phyloP scores from a whole-genome alignment of 305 asterid genomes.

The Solanum hybrid region DNA sequence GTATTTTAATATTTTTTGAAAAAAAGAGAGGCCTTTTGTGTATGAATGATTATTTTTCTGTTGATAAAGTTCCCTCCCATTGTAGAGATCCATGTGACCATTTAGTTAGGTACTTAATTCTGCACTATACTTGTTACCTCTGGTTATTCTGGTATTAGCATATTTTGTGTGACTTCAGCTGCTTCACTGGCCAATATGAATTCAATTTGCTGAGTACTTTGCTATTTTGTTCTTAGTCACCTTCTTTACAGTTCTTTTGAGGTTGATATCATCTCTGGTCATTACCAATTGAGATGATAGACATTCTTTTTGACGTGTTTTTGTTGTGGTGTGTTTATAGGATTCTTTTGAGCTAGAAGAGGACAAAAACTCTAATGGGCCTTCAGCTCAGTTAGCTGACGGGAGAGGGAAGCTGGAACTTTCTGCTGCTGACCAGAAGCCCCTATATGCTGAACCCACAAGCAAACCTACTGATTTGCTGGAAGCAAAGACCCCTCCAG shows the following conservation, averaged over 20 bases:
- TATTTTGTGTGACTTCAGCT: neutral
- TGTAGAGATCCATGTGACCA: neutral
- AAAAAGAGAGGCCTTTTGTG: neutral
- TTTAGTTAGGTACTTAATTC: neutral
- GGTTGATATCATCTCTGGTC: neutral
- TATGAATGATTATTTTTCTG: neutral
- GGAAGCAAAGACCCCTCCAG: slow-evolving; percentile 18
- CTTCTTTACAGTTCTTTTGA: neutral
- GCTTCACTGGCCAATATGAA: neutral
- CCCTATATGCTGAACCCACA: slow-evolving; percentile 18
- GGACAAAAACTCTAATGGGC: slow-evolving; percentile 28
- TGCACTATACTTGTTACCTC: neutral
- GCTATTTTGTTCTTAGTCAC: neutral
- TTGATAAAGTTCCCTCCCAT: neutral
- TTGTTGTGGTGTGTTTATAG: slow-evolving; percentile 17
- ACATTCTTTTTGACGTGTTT: neutral
- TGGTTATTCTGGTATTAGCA: neutral
- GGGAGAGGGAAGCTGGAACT: slow-evolving; percentile 15
- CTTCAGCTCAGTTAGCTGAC: slow-evolving; percentile 20
- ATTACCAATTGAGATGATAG: neutral
- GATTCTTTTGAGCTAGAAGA: slow-evolving; percentile 38
- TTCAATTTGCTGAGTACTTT: neutral
- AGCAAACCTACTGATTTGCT: slow-evolving; percentile 12
- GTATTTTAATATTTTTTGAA: neutral
- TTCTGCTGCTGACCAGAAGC: slow-evolving; percentile 13